Conservation (phyloP, 164 flowering plant species). For the Euptelea pleiosperma region DNA sequence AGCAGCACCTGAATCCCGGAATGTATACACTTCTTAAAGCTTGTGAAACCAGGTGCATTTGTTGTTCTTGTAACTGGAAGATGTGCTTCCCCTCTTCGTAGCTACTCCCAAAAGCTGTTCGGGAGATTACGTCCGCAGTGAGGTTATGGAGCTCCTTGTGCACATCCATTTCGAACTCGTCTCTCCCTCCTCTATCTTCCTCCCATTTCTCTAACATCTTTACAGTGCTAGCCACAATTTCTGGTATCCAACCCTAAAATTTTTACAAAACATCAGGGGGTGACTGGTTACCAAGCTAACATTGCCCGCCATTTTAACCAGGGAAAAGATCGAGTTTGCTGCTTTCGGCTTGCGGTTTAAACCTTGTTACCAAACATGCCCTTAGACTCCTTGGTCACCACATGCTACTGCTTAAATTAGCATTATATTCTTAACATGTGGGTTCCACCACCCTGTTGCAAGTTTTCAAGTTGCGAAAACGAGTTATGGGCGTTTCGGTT, state of each 20-base stretch:
- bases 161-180: conserved; percentile 61
- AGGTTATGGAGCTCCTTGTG: conserved; percentile 49
- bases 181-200: conserved; percentile 32
- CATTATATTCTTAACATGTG: too few relatives aligned
- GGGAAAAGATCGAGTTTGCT: too few relatives aligned
- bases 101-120: conserved; percentile 79
- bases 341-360: too few relatives aligned
- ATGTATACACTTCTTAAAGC: conserved; percentile 57
- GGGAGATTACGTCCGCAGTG: conserved; percentile 62
- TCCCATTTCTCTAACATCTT: conserved; percentile 60
- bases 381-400: too few relatives aligned
- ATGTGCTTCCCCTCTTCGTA: conserved; percentile 69
- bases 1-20: conserved; percentile 95
- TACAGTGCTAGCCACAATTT: conserved; percentile 43
- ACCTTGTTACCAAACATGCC: too few relatives aligned
- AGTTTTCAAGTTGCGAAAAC: too few relatives aligned
- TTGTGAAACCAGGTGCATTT: conserved; percentile 36
- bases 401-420: too few relatives aligned
- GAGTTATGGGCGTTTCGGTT: too few relatives aligned
- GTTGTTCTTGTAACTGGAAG: conserved; percentile 64
- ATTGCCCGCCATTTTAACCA: too few relatives aligned
- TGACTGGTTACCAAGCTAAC: too few relatives aligned
- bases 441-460: too few relatives aligned
- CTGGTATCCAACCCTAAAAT: conserved; percentile 60
- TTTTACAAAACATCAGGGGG: neutral